Conservation (phyloP, 2,329 filamentous ascomycete species). For the Epicoccum sorghinum region DNA sequence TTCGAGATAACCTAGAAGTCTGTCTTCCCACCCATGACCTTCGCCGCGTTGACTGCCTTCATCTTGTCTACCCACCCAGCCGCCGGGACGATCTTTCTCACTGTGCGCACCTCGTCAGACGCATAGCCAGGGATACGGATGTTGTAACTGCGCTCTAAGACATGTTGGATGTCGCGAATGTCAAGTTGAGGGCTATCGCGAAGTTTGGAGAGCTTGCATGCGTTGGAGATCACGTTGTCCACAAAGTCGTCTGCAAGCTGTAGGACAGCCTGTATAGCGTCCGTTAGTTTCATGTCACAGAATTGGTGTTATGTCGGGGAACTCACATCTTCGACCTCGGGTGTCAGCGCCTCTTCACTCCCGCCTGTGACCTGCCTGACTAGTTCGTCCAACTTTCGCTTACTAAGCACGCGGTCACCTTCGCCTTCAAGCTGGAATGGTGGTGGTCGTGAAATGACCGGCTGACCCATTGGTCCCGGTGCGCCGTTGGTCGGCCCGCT, state of each 20-base stretch:
- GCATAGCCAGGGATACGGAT: slow-evolving; percentile 90
- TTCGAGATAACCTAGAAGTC: slow-evolving; percentile 36
- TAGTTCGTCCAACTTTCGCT: slow-evolving; percentile 95
- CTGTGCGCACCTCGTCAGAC: slow-evolving; percentile 90
- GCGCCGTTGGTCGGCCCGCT: slow-evolving; percentile 76
- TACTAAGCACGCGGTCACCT: slow-evolving; percentile 90
- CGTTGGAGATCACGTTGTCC: slow-evolving; percentile 83
- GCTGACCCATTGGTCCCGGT: slow-evolving; percentile 85
- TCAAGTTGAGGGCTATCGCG: slow-evolving; percentile 90
- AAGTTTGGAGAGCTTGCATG: slow-evolving; percentile 91
- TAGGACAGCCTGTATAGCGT: slow-evolving; percentile 71
- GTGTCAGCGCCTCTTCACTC: slow-evolving; percentile 78
- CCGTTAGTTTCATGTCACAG: slow-evolving; percentile 21
- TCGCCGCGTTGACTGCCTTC: slow-evolving; percentile 93
- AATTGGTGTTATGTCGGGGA: not conserved
- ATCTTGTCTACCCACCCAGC: slow-evolving; percentile 94
- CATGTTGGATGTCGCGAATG: slow-evolving; percentile 67
- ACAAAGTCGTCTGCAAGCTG: slow-evolving; percentile 93
- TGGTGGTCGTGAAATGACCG: slow-evolving; percentile 80
- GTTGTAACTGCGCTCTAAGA: slow-evolving; percentile 69
- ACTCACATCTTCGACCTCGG: slow-evolving; percentile 92
- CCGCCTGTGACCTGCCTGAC: slow-evolving; percentile 92
- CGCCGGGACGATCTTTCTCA: slow-evolving; percentile 89
- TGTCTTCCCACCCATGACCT: slow-evolving; percentile 64
- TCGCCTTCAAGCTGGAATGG: slow-evolving; percentile 89